These are phyloP conservation scores for Cladorrhinum sp. DNA, from an alignment of 2,329 filamentous ascomycete genomes.

Conservation along the genomic window DNA sequence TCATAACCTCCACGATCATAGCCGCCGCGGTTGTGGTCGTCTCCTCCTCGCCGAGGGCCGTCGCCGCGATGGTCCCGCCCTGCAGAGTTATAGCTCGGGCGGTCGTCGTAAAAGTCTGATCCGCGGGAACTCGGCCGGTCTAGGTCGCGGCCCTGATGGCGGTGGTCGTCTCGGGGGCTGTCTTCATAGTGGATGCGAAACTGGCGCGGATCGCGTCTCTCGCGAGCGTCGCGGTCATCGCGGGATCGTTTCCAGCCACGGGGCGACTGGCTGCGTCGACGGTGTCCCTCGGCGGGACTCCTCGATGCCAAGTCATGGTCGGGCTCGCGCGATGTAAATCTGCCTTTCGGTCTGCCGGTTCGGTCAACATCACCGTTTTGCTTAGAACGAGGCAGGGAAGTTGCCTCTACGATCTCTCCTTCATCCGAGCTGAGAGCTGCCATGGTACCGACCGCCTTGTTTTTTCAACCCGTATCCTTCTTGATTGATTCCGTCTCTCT, in stretches of 20 bases:
- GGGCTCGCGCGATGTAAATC: slow-evolving; percentile 57
- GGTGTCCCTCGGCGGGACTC: slow-evolving; percentile 15
- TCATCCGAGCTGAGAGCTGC: slow-evolving; percentile 67
- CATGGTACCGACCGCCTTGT: slow-evolving; percentile 29
- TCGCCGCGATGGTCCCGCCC: slow-evolving; percentile 46
- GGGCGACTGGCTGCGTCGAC: slow-evolving; percentile 50
- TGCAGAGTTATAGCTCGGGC: slow-evolving; percentile 52
- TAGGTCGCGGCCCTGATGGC: slow-evolving; percentile 51
- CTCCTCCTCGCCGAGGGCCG: slow-evolving; percentile 11
- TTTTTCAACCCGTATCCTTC: neutral
- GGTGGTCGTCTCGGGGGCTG: slow-evolving; percentile 41
- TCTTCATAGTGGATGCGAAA: slow-evolving; percentile 64
- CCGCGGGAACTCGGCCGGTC: slow-evolving; percentile 48
- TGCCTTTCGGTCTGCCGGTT: slow-evolving; percentile 74
- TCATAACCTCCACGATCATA: slow-evolving; percentile 43
- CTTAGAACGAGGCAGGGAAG: slow-evolving; percentile 73
- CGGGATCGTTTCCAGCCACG: slow-evolving; percentile 65
- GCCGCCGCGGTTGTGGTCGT: slow-evolving; percentile 6
- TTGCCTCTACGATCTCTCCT: slow-evolving; percentile 90
- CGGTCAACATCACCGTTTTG: slow-evolving; percentile 81
- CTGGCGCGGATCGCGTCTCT: slow-evolving; percentile 55
- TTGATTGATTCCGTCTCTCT: neutral
- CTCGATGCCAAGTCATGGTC: slow-evolving; percentile 45
- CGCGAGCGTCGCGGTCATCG: slow-evolving; percentile 56
- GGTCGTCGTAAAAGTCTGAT: slow-evolving; percentile 45